A percentile compares a stretch with the other conserved stretches of the same genome.
These are phyloP conservation scores for Panicum hallii DNA, from an alignment of 202 grass and related monocot species.

Conservation along the genomic window DNA sequence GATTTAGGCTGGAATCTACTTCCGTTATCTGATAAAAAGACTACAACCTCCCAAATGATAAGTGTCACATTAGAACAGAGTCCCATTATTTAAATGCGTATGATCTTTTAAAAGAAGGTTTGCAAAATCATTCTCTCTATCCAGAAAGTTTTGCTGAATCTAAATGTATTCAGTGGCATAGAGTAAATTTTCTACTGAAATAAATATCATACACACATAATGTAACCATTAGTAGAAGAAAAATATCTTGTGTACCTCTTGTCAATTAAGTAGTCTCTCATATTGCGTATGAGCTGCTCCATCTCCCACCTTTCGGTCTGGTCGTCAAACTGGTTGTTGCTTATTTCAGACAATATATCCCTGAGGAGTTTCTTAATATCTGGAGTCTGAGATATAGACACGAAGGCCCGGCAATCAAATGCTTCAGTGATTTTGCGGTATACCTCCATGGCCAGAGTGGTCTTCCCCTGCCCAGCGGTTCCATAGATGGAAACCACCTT, in stretches of 20 bases:
- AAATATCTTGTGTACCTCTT: not conserved
- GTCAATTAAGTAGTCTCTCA: not conserved
- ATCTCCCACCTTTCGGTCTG: not conserved
- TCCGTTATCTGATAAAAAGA: not conserved
- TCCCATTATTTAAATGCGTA: too few species aligned
- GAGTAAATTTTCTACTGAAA: too few species aligned
- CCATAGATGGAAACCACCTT: slow-evolving; percentile 33
- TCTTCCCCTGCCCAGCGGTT: not conserved
- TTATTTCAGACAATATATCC: not conserved
- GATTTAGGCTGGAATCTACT: not conserved
- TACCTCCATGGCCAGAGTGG: slow-evolving; percentile 9
- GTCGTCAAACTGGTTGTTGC: not conserved
- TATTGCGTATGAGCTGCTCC: not conserved
- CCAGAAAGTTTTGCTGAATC: too few species aligned
- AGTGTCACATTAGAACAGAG: too few species aligned
- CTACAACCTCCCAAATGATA: too few species aligned
- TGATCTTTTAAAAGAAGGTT: too few species aligned
- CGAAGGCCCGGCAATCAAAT: not conserved
- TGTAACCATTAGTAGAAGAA: not conserved
- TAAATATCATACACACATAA: too few species aligned
- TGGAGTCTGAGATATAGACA: not conserved
- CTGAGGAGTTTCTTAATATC: not conserved
- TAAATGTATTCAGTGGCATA: too few species aligned
- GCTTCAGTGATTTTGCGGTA: not conserved
- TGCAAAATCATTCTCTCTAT: too few species aligned